Evolutionary conservation across 2,329 filamentous ascomycete species (phyloP).

Genomic region (Penicillium aurantiogriseum): DNA sequence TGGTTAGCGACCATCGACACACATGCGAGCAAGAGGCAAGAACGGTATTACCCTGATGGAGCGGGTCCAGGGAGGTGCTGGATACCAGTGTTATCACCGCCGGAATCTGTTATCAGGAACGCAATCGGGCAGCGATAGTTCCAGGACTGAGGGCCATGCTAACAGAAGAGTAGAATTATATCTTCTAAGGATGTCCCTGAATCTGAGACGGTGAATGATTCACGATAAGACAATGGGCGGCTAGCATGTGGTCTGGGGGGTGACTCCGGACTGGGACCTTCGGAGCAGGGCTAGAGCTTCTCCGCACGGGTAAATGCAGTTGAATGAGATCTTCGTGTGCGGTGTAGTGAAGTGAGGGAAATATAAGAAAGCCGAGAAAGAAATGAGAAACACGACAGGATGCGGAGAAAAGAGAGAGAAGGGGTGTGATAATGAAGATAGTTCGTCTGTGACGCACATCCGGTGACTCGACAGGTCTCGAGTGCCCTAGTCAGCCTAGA

Average conservation of each 20-base stretch:
- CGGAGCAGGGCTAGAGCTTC: conserved; percentile 38
- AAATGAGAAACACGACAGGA: background rate
- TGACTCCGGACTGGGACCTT: conserved; percentile 27
- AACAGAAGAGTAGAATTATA: conserved; percentile 22
- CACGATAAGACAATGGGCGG: conserved; percentile 13
- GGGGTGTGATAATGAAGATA: conserved; percentile 19
- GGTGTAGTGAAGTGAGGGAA: conserved; percentile 23
- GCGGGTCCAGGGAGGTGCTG: conserved; percentile 4
- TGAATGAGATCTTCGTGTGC: background rate
- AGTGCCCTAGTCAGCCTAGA: conserved; percentile 4
- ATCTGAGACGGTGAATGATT: conserved; percentile 16
- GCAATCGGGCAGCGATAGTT: conserved; percentile 31
- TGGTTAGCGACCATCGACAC: background rate
- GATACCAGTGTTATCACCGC: conserved; percentile 19
- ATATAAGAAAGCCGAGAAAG: background rate
- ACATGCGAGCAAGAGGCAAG: background rate
- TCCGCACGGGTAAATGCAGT: conserved; percentile 35
- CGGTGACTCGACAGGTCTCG: conserved; percentile 40
- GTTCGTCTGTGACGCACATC: conserved; percentile 43
- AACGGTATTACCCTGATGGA: conserved; percentile 18
- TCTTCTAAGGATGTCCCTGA: background rate
- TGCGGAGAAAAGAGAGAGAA: conserved; percentile 16
- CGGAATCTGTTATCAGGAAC: conserved; percentile 35
- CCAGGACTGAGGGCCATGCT: conserved; percentile 41
- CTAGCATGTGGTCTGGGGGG: conserved; percentile 1